Conservation (phyloP, 306 rosid genomes). For the Luffa acutangula region DNA sequence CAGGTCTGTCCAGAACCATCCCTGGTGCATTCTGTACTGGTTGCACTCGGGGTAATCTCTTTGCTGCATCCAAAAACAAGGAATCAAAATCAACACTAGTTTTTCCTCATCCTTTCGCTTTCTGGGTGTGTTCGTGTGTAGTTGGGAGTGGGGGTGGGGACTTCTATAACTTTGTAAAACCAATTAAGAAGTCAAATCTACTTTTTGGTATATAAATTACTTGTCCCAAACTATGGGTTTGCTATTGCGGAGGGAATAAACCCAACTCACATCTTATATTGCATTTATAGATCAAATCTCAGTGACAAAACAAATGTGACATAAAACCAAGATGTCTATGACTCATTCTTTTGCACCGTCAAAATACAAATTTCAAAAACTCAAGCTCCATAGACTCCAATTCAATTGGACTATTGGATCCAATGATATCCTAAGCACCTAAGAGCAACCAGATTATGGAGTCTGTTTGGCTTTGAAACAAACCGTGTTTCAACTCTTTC, state of each 20-base stretch:
- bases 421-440: background rate
- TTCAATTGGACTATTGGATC: too few relatives aligned
- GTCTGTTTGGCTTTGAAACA: background rate
- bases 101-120: background rate
- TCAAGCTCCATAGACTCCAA: background rate
- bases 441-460: background rate
- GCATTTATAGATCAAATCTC: background rate
- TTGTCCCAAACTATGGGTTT: background rate
- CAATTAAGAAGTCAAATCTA: background rate
- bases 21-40: constrained; percentile 9
- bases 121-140: background rate
- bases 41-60: constrained; percentile 11
- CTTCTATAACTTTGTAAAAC: background rate
- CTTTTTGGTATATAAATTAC: background rate
- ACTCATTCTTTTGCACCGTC: background rate
- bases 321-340: background rate
- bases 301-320: background rate
- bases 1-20: constrained; percentile 11
- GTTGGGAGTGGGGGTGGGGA: background rate
- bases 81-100: background rate
- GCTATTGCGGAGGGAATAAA: background rate
- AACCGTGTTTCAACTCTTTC: background rate
- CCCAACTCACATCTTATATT: background rate
- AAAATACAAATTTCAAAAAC: background rate
- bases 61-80: background rate